Evolutionary conservation across 202 grass and related monocot genomes (phyloP).

Genomic region (Carex sylvatica): DNA sequence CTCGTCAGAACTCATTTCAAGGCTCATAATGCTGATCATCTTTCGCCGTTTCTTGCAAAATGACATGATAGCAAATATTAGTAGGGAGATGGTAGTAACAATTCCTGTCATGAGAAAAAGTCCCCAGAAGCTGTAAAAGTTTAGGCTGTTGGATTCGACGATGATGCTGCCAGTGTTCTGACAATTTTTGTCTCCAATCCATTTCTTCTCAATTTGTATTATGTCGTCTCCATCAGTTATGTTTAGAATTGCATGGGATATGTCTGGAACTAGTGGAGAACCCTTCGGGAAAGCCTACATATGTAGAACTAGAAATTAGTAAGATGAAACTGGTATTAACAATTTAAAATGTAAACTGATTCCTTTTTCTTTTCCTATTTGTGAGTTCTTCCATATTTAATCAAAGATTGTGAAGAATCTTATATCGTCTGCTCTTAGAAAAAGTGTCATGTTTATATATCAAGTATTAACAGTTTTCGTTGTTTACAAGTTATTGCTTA

Average conservation of each 20-base stretch:
- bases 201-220: slow-evolving; percentile 42
- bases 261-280: slow-evolving; percentile 39
- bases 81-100: slow-evolving; percentile 33
- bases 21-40: too few species aligned
- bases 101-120: slow-evolving; percentile 50
- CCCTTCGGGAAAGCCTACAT: slow-evolving; percentile 47
- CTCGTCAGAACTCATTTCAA: background rate
- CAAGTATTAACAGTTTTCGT: background rate
- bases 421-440: background rate
- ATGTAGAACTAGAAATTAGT: background rate
- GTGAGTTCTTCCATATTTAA: background rate
- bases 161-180: background rate
- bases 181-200: slow-evolving; percentile 35
- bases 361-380: background rate
- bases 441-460: background rate
- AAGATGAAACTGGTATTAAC: background rate
- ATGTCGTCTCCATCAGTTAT: slow-evolving; percentile 39
- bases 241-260: slow-evolving; percentile 57
- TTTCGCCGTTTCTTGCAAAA: background rate
- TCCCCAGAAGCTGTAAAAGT: slow-evolving; percentile 47
- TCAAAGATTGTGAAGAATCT: background rate
- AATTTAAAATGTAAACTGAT: background rate
- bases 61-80: slow-evolving; percentile 22
- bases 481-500: too few species aligned
- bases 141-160: slow-evolving; percentile 30